Conservation (phyloP, 2,329 filamentous ascomycete species). For the Claviceps sp. region DNA sequence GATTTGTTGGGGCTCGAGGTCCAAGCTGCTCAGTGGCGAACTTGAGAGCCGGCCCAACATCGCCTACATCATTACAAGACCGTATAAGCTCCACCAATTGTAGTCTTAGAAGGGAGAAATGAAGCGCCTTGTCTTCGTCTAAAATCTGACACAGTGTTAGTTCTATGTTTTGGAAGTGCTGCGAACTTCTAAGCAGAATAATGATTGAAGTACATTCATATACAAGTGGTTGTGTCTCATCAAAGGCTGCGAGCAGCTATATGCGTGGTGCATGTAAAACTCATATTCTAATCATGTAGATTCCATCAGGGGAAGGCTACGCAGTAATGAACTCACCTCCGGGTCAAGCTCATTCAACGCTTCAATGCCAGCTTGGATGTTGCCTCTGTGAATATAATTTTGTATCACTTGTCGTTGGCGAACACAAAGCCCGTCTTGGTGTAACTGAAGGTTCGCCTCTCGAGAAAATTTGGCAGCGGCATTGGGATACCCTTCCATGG, state of each 20-base stretch:
- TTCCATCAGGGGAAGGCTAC: background rate
- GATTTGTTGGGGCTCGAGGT: conserved; percentile 70
- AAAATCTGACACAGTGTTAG: conserved; percentile 52
- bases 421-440: conserved; percentile 60
- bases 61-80: conserved; percentile 51
- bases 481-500: conserved; percentile 86
- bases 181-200: background rate
- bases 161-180: background rate
- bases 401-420: conserved; percentile 69
- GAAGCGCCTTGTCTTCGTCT: conserved; percentile 67
- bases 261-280: conserved; percentile 99
- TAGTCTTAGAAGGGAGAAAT: conserved; percentile 79
- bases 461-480: conserved; percentile 87
- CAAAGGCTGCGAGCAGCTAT: conserved; percentile 67
- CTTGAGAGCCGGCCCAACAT: conserved; percentile 66
- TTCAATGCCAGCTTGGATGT: conserved; percentile 75
- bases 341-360: conserved; percentile 81
- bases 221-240: conserved; percentile 68
- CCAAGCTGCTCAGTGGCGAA: conserved; percentile 84
- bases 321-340: conserved; percentile 51
- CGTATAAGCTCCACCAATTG: conserved; percentile 92
- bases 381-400: conserved; percentile 70
- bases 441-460: conserved; percentile 75
- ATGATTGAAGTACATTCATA: conserved; percentile 17
- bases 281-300: conserved; percentile 71